Evolutionary conservation across 345 rosid species (phyloP), one percentile per base, ranked within the genome.

Genomic region (Gossypium mustelinum): DNA sequence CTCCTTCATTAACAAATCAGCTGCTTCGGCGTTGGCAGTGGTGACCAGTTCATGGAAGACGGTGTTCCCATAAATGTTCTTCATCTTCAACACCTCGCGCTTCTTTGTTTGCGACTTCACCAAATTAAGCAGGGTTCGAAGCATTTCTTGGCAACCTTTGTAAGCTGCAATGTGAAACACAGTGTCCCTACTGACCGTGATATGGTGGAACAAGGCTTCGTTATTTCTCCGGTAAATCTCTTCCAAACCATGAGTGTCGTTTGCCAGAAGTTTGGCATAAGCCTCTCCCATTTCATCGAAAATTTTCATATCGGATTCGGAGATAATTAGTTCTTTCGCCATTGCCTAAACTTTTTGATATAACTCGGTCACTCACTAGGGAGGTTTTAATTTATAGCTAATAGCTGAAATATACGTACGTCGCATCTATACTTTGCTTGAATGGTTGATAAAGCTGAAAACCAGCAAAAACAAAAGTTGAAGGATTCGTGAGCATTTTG

Each of bases 141-240:
- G 65, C 54, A 75, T 29, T 14, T 55, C 7, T 43, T 18, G 39
- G 18, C 8, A 39, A 11, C 73, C 78, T 17, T 2, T 66, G 72
- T 55, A 54, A 16, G 78, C 78, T 20, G 78, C 78, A 41, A 75
- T 55, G 57, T 75, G 78, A 48, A 75, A 75, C 14, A 66, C 12
- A 3, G 78, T 65, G 16, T 75, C 66, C 58, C 44, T 3, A 29
- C 55, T 2, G 3, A n/a, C 61, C 10, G 72, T 65, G 50, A 64
- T 24, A n/a, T 2, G 62, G 6, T 39, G 0, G 60, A 74, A 64
- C 60, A 74, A 63, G 10, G 34, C 56, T 27, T 54, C n/a, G 1
- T 39, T 50, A 11, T 74, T 52, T 0, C 18, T 52, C 29, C 20
- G 10, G 58, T 34, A 65, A 9, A 51, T 11, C n/a, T 5, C 2